phyloP scores from a whole-genome alignment of 108 stramenopile genomes.

The Fragilaria crotonensis region DNA sequence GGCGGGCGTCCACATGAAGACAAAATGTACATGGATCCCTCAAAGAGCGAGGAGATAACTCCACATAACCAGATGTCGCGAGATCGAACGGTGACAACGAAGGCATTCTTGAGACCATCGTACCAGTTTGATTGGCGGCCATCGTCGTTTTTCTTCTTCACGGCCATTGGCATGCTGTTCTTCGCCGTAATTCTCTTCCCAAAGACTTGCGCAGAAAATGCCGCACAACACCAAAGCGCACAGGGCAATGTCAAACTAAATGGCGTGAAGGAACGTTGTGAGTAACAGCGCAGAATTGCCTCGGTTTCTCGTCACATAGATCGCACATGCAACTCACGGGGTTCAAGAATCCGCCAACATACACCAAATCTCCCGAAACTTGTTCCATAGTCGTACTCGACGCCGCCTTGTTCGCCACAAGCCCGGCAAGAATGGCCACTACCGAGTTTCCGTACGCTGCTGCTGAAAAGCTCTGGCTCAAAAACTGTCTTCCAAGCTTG shows the following conservation, averaged over 20 bases:
- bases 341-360: slow-evolving; percentile 80
- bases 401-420: slow-evolving; percentile 80
- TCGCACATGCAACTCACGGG: slow-evolving; percentile 36
- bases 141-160: slow-evolving; percentile 1
- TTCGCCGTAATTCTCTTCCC: slow-evolving; percentile 96
- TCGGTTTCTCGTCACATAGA: too few species aligned
- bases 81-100: slow-evolving; percentile 43
- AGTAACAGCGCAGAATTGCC: too few species aligned
- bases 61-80: slow-evolving; percentile 76
- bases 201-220: slow-evolving; percentile 55
- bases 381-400: slow-evolving; percentile 16
- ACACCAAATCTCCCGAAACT: slow-evolving; percentile 28
- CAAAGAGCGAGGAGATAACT: slow-evolving; percentile 85
- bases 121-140: slow-evolving; percentile 22
- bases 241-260: slow-evolving; percentile 81
- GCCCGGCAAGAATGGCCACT: slow-evolving; percentile 90
- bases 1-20: slow-evolving; percentile 97
- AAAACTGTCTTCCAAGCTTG: slow-evolving; percentile 41
- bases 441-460: slow-evolving; percentile 89
- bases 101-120: slow-evolving; percentile 51
- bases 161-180: slow-evolving; percentile 11
- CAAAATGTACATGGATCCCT: slow-evolving; percentile 88
- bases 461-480: slow-evolving; percentile 82
- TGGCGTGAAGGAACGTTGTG: too few species aligned
- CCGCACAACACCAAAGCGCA: slow-evolving; percentile 66